A percentile compares a stretch with the other conserved stretches of the same genome.
These are phyloP conservation scores for Pseudocercospora pini-densiflorae DNA, from an alignment of 2,329 filamentous ascomycete species.

Conservation along the genomic window DNA sequence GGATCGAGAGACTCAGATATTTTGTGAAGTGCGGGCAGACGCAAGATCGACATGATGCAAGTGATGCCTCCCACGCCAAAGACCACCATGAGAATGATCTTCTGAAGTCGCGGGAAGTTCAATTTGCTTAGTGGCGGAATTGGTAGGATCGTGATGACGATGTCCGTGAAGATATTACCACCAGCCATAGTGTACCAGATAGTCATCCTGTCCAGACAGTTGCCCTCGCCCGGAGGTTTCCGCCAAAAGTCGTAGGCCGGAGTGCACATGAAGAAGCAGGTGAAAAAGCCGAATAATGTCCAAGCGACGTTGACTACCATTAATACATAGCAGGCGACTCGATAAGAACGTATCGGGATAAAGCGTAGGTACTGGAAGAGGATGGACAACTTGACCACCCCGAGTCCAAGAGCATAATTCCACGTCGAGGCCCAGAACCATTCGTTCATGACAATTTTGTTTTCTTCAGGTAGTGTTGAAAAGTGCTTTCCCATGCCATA, in stretches of 20 bases:
- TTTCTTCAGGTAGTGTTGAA: conserved; percentile 7
- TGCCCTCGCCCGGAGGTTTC: conserved; percentile 17
- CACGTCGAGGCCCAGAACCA: conserved; percentile 28
- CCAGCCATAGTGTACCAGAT: conserved; percentile 35
- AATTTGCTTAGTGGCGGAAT: conserved; percentile 37
- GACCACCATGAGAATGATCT: conserved; percentile 35
- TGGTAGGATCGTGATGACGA: conserved; percentile 37
- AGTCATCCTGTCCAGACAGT: conserved; percentile 30
- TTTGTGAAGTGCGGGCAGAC: conserved; percentile 28
- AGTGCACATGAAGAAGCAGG: conserved; percentile 35
- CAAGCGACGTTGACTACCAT: conserved; percentile 32
- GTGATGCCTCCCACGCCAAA: conserved; percentile 40
- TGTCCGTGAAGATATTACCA: conserved; percentile 39
- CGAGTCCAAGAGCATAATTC: conserved; percentile 23
- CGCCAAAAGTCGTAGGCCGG: conserved; percentile 38
- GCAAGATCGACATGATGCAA: conserved; percentile 29
- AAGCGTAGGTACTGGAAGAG: conserved; percentile 31
- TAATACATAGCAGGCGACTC: conserved; percentile 24
- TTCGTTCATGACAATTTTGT: conserved; percentile 12
- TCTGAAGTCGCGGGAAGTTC: conserved; percentile 33
- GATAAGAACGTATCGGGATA: conserved; percentile 23
- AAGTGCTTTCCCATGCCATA: conserved; percentile 28
- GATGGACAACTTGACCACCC: conserved; percentile 30
- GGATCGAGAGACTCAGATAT: conserved; percentile 28
- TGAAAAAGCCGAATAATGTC: conserved; percentile 33